phyloP scores from a whole-genome alignment of 164 flowering plant genomes.

The Vitis rotundifolia region DNA sequence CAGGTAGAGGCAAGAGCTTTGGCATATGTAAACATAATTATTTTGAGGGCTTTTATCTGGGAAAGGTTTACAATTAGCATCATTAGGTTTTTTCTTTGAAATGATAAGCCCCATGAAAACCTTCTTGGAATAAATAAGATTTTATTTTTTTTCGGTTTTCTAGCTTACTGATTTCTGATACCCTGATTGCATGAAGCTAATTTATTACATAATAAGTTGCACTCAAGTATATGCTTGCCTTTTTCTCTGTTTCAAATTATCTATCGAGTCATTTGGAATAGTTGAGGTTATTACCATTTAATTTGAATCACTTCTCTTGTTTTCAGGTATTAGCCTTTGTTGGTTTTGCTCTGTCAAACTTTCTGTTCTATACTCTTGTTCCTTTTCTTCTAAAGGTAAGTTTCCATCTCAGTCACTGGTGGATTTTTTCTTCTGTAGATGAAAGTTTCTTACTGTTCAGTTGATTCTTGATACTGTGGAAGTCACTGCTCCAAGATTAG shows the following conservation, averaged over 20 bases:
- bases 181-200: too few relatives aligned
- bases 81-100: not conserved
- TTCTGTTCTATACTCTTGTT: slow-evolving; percentile 50
- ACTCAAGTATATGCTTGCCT: too few relatives aligned
- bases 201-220: not conserved
- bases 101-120: too few relatives aligned
- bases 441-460: not conserved
- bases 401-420: slow-evolving; percentile 6
- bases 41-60: not conserved
- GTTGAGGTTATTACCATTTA: not conserved
- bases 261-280: not conserved
- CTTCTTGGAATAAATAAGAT: not conserved
- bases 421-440: not conserved
- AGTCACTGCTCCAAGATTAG: not conserved
- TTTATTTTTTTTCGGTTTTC: not conserved
- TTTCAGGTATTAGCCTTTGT: slow-evolving; percentile 51
- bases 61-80: not conserved
- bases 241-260: not conserved
- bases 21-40: not conserved
- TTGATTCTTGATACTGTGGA: not conserved
- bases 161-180: not conserved
- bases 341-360: slow-evolving; percentile 48
- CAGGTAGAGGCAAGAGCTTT: not conserved
- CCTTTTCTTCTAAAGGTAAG: slow-evolving; percentile 72
- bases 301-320: not conserved